These are phyloP conservation scores for Eimeria maxima DNA, from an alignment of 169 alveolate species.

Conservation along the genomic window DNA sequence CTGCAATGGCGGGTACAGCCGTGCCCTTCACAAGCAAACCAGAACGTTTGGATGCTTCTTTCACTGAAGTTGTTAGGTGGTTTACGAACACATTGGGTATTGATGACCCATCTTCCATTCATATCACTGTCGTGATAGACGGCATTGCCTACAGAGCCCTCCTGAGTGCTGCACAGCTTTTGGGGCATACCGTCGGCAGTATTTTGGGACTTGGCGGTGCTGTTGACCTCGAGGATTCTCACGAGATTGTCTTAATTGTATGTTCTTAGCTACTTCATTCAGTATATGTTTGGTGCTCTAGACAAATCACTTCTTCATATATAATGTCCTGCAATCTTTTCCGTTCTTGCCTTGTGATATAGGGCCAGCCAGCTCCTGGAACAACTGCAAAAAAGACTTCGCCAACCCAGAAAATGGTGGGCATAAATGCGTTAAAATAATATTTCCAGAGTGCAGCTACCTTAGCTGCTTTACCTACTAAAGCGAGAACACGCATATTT, in stretches of 20 bases:
- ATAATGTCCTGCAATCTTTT: not conserved
- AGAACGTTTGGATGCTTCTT: slow-evolving; percentile 4
- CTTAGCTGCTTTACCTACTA: not conserved
- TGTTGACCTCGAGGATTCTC: slow-evolving; percentile 34
- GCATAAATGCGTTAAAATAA: not conserved
- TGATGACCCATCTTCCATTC: not conserved
- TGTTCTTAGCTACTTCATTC: not conserved
- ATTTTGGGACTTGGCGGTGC: slow-evolving; percentile 40
- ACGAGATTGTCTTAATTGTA: slow-evolving; percentile 35
- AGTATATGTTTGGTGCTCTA: not conserved
- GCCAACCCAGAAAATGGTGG: slow-evolving; percentile 29
- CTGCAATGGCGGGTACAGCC: slow-evolving; percentile 44
- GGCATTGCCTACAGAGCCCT: slow-evolving; percentile 36
- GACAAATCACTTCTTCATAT: not conserved
- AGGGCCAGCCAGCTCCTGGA: slow-evolving; percentile 76
- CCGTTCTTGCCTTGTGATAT: not conserved
- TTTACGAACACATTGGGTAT: not conserved
- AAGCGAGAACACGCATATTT: not conserved
- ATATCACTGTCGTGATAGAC: slow-evolving; percentile 45
- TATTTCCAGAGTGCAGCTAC: not conserved
- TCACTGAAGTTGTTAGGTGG: slow-evolving; percentile 33
- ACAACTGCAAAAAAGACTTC: not conserved
- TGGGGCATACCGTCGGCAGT: slow-evolving; percentile 66
- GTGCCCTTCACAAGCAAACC: slow-evolving; percentile 45
- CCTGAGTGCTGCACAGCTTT: slow-evolving; percentile 65